Evolutionary conservation across 2,329 filamentous ascomycete species (phyloP), one percentile per base, ranked within the genome.

Genomic region (Incumbomyces delicatus): DNA sequence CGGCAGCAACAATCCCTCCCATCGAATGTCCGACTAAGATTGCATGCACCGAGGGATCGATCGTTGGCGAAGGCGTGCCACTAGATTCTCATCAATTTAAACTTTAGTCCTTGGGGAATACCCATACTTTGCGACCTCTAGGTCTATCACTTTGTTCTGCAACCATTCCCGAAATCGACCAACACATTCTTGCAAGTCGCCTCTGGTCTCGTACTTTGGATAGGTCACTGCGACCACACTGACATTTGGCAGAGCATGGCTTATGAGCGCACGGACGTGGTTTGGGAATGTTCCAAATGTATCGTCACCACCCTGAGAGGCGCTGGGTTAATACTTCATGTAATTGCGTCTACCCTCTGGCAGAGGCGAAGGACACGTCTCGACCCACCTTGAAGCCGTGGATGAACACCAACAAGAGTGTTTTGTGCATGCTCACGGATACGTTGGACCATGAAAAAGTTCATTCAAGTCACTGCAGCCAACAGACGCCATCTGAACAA

Each of bases 1-100:
- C 92, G 30, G 88, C 90, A 10, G 87, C 90, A 39, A 96, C 88
- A 58, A 96, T 95, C 57, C 92, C 92, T 57, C 85, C 85, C 85
- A 85, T 95, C 7, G 84, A 89, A 64, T 95, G 89, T 18, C 89
- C 89, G 48, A 94, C 71, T 13, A 95, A 76, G 39, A 95, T 75
- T 22, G 85, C 83, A 59, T 81, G 82, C 16, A 95, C 87, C 0
- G 83, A 87, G 4, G 88, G 87, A 51, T 94, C 87, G 53, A 94
- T 76, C 0, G 86, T 94, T 0, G 89, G 89, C 4, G 84, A 89
- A 1, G 85, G 78, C 0, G 87, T 90, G 38, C 75, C 74, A 56
- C 85, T 84, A 22, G 76, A 80, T 13, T 6, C 3, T 41, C 16
- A 10, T 30, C 20, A 27, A 13, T 41, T 11, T 29, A 14, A 10